Evolutionary conservation across 805 yeast species (phyloP), one percentile per base, ranked within the genome.

Genomic region (Candida dajiaensis): DNA sequence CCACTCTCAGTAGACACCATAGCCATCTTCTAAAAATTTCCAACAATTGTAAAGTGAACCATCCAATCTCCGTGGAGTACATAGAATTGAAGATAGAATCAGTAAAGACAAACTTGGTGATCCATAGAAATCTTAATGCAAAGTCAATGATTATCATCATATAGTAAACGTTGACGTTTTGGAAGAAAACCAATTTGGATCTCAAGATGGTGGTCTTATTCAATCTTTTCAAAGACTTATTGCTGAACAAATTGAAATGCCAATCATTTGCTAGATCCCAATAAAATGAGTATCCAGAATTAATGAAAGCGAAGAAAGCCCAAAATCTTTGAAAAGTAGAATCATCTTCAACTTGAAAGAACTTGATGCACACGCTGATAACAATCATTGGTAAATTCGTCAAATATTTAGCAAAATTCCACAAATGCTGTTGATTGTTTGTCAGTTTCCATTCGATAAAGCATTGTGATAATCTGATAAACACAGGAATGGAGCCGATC

Each of bases 211-310:
- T 57, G 4, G 51, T 53, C 39, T 54, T 25, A 28, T 53, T 21
- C 13, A 41, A 35, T 54, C 44, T 15, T 41, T 10, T 39, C 44
- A 52, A 28, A 55, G 40, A 16, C 11, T 35, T 23, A 23, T 22
- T 50, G 40, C 70, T 71, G 56, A 85, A 70, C 9, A 85, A 57
- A 11, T 76, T 74, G 42, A 89, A 71, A 39, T 81, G 80, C 99
- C 99, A 94, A 68, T 94, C 99, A 74, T 80, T 79, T 43, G 76
- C 75, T 12, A 92, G 65, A 64, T 94, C 99, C 99, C 99, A 94
- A 46, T 79, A 68, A 50, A 88, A 85, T 15, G 95, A 77, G 63
- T 85, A 94, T 0, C 78, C 56, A 0, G 98, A 85, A 61, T 86
- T 89, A 37, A 85, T 56, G 1, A 82, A 58, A 49, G 74, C 80